Base-by-base conservation (phyloP, 768 basidiomycete species). In the Hygrocybe punicea region DNA sequence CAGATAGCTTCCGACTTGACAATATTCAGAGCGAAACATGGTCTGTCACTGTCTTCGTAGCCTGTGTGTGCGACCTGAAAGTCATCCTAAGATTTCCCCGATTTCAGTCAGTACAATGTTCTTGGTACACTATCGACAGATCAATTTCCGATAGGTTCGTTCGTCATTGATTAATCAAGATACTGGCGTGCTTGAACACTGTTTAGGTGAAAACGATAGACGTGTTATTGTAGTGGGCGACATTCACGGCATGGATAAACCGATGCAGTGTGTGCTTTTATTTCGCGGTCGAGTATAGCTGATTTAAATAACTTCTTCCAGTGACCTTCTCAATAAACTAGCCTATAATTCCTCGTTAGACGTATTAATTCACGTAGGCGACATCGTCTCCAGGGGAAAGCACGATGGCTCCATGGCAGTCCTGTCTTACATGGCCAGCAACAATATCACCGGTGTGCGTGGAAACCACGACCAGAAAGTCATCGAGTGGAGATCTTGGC, bases 401-500 rank as follows among this genome's bases (percentile, higher is more conserved):
- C 78, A 81, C 53, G 60, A 78, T 35, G 79, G 80, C n/a, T 87
- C 89, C 0, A 69, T 86, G 57, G 75, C 80, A 6, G 78, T 89
- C 17, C 72, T 96, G 8, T 70, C 76, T 6, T 91, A 81, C 69
- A 78, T 97, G 78, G 71, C 84, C 2, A 65, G 72, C 8, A 68
- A 86, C 63, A 81, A 84, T 51, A 76, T 92, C 42, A 80, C 80
- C 21, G 93, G 93, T 14, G 92, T 97, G 3, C 84, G 95, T 29
- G 95, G 96, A 0, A 98, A 98, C 68, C 92, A 98, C 66, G 95
- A 98, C 73, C 93, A 98, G 71, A 81, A 81, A 60, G 83, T 94
- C 44, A 80, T 98, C 45, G 89, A 96, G 72, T 97, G 95, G 95
- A 79, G 85, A 23, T 75, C 79, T 1, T 98, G 93, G 92, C 80